phyloP scores from a whole-genome alignment of 495 filamentous ascomycete genomes.

The Annulohypoxylon moriforme region DNA sequence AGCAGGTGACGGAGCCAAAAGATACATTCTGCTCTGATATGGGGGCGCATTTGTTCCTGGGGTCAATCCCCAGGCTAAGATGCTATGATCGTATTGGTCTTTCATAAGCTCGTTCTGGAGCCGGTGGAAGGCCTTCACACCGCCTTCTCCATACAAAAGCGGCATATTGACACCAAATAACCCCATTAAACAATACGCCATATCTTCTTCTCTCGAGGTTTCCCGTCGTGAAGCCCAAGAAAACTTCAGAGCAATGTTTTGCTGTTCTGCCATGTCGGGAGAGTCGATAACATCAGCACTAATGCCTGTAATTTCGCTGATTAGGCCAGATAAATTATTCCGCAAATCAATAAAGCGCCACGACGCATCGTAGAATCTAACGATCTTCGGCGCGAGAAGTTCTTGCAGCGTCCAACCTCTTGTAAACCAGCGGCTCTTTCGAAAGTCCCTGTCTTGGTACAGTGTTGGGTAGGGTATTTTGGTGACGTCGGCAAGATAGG shows the following conservation, averaged over 20 bases:
- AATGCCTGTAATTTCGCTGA: not conserved
- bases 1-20: not conserved
- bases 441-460: too few species aligned
- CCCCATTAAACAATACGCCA: not conserved
- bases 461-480: not conserved
- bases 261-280: not conserved
- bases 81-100: conserved; percentile 32
- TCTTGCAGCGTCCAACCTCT: not conserved
- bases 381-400: not conserved
- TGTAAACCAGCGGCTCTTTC: not conserved
- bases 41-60: not conserved
- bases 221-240: not conserved
- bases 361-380: not conserved
- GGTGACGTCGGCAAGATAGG: not conserved
- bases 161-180: not conserved
- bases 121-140: conserved; percentile 45
- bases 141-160: conserved; percentile 52
- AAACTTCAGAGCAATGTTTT: not conserved
- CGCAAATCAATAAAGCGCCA: not conserved
- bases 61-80: conserved; percentile 33
- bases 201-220: not conserved
- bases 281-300: not conserved
- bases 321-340: not conserved
- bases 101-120: conserved; percentile 53
- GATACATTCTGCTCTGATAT: not conserved